A percentile compares a stretch with the other conserved stretches of the same genome.
These are phyloP conservation scores for Erodium maritimum DNA, from an alignment of 345 rosid genomes.

Conservation along the genomic window DNA sequence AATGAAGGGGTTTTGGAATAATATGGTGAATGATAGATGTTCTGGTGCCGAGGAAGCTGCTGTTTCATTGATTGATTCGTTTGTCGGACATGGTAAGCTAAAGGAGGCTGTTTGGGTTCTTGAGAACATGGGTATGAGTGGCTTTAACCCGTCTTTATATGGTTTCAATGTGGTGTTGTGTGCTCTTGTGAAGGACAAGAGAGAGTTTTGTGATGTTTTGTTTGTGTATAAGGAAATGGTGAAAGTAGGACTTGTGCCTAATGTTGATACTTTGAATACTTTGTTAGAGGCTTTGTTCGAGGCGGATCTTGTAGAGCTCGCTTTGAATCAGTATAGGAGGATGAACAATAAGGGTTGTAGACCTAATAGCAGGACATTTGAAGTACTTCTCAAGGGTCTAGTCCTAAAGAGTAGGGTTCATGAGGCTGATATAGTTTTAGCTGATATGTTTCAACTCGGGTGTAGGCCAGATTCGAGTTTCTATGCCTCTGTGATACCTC, in stretches of 20 bases:
- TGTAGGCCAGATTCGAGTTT: constrained; percentile 21
- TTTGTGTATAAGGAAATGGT: constrained; percentile 59
- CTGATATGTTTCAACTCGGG: constrained; percentile 27
- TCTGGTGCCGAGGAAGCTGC: constrained; percentile 20
- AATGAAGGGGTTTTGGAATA: constrained; percentile 30
- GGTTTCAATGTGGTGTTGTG: constrained; percentile 30
- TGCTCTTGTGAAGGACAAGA: constrained; percentile 27
- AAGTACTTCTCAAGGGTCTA: constrained; percentile 37
- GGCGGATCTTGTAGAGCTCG: constrained; percentile 23
- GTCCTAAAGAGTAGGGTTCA: constrained; percentile 13
- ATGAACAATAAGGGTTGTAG: constrained; percentile 32
- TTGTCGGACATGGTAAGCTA: constrained; percentile 21
- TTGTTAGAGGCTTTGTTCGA: constrained; percentile 35
- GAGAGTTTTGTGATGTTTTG: constrained; percentile 23
- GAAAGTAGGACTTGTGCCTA: constrained; percentile 36
- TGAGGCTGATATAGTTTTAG: constrained; percentile 27
- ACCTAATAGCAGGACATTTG: constrained; percentile 35
- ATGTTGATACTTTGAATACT: constrained; percentile 33
- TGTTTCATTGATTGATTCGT: constrained; percentile 22
- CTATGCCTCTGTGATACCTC: constrained; percentile 22
- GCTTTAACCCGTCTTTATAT: constrained; percentile 21
- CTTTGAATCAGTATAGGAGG: constrained; percentile 43
- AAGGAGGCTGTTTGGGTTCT: constrained; percentile 31
- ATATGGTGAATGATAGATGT: constrained; percentile 22
- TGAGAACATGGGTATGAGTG: constrained; percentile 23